Conservation (phyloP, 805 yeast genomes). For the Helenozyma baotianmanensis region DNA sequence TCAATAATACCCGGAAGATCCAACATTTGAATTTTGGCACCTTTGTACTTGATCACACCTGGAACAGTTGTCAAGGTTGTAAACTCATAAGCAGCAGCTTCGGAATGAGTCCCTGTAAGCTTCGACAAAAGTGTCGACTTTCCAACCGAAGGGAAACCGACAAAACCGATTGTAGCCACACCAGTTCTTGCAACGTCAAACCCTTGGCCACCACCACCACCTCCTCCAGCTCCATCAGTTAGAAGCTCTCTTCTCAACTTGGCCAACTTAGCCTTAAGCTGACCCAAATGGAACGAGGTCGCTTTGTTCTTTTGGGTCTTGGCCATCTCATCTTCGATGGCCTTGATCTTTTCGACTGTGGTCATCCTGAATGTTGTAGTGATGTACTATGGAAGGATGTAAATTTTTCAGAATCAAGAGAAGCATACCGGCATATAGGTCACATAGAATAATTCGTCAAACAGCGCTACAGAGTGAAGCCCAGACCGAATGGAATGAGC, state of each 20-base stretch:
- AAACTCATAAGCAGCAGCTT: slow-evolving; percentile 97
- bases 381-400: background rate
- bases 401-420: slow-evolving; percentile 7
- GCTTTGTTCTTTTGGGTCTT: slow-evolving; percentile 96
- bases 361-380: slow-evolving; percentile 28
- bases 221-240: slow-evolving; percentile 55
- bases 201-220: slow-evolving; percentile 91
- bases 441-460: too few species aligned
- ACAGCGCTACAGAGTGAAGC: too few species aligned
- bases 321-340: slow-evolving; percentile 97
- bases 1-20: slow-evolving; percentile 89
- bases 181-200: slow-evolving; percentile 99
- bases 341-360: slow-evolving; percentile 61
- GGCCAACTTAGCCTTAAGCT: slow-evolving; percentile 93
- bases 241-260: slow-evolving; percentile 89
- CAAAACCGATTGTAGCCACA: slow-evolving; percentile 95
- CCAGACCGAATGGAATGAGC: too few species aligned
- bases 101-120: slow-evolving; percentile 93
- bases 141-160: slow-evolving; percentile 97
- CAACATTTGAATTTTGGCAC: slow-evolving; percentile 95
- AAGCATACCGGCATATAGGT: background rate
- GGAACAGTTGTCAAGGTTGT: slow-evolving; percentile 97
- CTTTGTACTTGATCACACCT: slow-evolving; percentile 91
- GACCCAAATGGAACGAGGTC: slow-evolving; percentile 96
- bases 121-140: slow-evolving; percentile 81